Percentiles rank a stretch among this genome's conserved stretches.
Conservation (phyloP, 306 rosid genomes). For the Inga leiocalycina region DNA sequence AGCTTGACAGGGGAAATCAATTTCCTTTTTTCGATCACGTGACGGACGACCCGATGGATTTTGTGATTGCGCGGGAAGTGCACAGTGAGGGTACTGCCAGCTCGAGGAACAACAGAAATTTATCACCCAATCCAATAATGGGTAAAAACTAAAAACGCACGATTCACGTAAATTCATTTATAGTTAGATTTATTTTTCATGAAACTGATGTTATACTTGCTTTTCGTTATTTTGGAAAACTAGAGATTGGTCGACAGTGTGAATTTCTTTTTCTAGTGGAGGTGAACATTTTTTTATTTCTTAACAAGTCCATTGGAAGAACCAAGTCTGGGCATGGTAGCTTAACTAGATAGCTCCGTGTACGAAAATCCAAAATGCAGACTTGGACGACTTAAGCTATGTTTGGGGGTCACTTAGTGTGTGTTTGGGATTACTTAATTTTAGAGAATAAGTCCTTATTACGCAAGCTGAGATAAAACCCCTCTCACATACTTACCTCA, state of each 20-base stretch:
- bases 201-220: background rate
- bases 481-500: too few species aligned
- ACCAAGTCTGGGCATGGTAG: background rate
- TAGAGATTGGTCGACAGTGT: background rate
- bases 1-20: background rate
- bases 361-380: background rate
- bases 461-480: too few species aligned
- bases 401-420: too few species aligned
- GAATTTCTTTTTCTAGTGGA: background rate
- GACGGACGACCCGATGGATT: background rate
- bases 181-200: background rate
- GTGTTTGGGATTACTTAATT: too few species aligned
- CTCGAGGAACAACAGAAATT: background rate
- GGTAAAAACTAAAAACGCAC: background rate
- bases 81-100: background rate
- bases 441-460: too few species aligned
- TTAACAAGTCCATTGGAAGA: background rate
- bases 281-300: background rate
- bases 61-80: constrained; percentile 6
- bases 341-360: constrained; percentile 1
- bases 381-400: too few species aligned
- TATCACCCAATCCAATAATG: background rate
- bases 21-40: constrained; percentile 3
- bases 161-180: background rate
- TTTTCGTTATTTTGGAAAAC: background rate